Percentiles rank a stretch among this genome's conserved stretches.
Conservation (phyloP, 2,329 filamentous ascomycete species). For the Orbilia oligospora region DNA sequence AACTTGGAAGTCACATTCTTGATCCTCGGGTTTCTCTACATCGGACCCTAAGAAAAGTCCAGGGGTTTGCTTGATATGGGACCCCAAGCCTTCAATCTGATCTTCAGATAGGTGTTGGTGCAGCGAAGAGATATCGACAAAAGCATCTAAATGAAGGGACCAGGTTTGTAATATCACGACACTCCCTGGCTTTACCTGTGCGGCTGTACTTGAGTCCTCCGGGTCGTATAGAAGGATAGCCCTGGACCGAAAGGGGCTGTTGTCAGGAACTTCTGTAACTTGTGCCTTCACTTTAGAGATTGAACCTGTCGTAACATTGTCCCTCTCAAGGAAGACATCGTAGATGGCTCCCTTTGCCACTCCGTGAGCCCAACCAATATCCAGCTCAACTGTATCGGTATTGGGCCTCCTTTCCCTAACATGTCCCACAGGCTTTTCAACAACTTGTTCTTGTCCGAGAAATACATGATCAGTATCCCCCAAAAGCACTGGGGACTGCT, state of each 20-base stretch:
- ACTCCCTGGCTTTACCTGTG: not conserved
- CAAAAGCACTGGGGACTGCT: constrained; percentile 35
- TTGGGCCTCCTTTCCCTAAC: not conserved
- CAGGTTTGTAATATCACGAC: constrained; percentile 10
- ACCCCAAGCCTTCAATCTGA: not conserved
- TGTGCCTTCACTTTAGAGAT: not conserved
- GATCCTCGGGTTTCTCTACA: not conserved
- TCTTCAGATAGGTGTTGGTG: not conserved
- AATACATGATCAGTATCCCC: constrained; percentile 32
- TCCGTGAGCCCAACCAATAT: constrained; percentile 41
- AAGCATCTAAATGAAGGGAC: constrained; percentile 3
- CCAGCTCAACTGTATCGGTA: constrained; percentile 4
- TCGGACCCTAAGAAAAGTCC: constrained; percentile 9
- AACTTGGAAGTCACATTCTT: not conserved
- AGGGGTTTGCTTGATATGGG: not conserved
- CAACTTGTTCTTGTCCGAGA: constrained; percentile 28
- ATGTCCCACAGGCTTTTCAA: constrained; percentile 18
- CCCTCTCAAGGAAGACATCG: constrained; percentile 12
- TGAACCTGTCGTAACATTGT: not conserved
- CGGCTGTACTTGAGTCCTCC: not conserved
- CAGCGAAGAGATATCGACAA: not conserved
- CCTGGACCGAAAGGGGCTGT: constrained; percentile 12
- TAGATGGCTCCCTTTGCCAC: constrained; percentile 29
- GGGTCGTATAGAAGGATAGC: not conserved
- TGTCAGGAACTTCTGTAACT: not conserved